Evolutionary conservation across 2,329 filamentous ascomycete genomes (phyloP), one percentile per base, ranked within the genome.

Genomic region (Davidsoniella virescens): DNA sequence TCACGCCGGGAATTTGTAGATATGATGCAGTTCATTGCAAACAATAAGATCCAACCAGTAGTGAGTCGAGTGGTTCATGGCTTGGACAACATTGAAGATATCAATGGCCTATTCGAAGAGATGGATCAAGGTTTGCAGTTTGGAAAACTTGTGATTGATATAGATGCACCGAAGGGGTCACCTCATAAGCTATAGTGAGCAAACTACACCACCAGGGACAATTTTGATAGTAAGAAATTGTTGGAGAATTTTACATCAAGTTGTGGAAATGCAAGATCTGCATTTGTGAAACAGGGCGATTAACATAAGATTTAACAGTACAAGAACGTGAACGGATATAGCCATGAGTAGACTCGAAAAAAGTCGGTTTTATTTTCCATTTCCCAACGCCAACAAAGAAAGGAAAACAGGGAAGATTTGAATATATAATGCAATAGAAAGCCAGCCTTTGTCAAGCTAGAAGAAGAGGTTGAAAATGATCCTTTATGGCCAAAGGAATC

Each of bases 61-160:
- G 75, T 96, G 1, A 92, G 83, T 55, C 74, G 82, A 48, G 76
- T 80, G 1, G 76, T 84, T 12, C 76, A 77, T 56, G 85, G 86
- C 0, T 65, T 94, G 56, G 79, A 83, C 48, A 80, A 88, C 57
- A 58, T 94, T 5, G 71, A 79, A n/a, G 82, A 70, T n/a, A 84
- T 96, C 49, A 79, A 96, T 54, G 71, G 70, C 0, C 64, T 95
- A 47, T 96, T 94, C 62, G 80, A 85, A 39, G 87, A 94, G 47
- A 94, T 96, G 78, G 86, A 84, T 61, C 75, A 78, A 5, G 86
- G 82, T 0, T 79, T 68, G 55, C 90, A 96, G 64, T 94, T 96
- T 69, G 92, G 90, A 9, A 96, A 96, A 67, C 64, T 96, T 58
- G 87, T 95, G 1, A 76, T 95, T 56, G 76, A 85, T 58, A 73